Evolutionary conservation across 805 yeast genomes (phyloP).

Genomic region (Debaryomyces hansenii): DNA sequence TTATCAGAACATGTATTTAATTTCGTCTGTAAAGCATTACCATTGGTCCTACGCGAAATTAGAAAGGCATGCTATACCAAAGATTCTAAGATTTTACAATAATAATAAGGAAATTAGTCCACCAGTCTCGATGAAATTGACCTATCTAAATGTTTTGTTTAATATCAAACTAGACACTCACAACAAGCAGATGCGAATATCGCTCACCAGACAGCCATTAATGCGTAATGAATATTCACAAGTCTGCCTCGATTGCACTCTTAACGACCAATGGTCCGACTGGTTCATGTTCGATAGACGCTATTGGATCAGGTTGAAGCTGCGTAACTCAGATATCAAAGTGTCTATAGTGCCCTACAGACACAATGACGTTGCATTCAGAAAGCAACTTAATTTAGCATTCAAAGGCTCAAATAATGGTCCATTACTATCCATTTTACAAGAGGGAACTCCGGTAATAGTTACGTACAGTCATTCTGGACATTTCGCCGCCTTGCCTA

Average conservation of each 20-base stretch:
- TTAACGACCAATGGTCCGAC: constrained; percentile 16
- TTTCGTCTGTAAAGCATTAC: constrained; percentile 33
- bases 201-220: constrained; percentile 23
- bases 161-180: constrained; percentile 6
- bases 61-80: constrained; percentile 31
- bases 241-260: not conserved
- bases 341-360: constrained; percentile 15
- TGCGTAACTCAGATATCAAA: not conserved
- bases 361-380: constrained; percentile 6
- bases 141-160: constrained; percentile 23
- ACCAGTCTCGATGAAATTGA: constrained; percentile 9
- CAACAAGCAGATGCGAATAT: constrained; percentile 5
- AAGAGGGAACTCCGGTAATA: constrained; percentile 10
- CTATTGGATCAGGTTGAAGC: constrained; percentile 32
- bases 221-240: constrained; percentile 9
- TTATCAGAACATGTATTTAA: constrained; percentile 22
- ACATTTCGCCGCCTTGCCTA: constrained; percentile 12
- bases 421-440: not conserved
- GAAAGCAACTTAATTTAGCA: not conserved
- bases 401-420: not conserved
- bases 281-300: constrained; percentile 42
- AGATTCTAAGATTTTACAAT: constrained; percentile 9
- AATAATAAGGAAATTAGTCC: not conserved
- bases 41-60: constrained; percentile 42
- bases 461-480: not conserved